phyloP scores from a whole-genome alignment of 2,329 filamentous ascomycete genomes.

The Talaromyces albobiverticillius region DNA sequence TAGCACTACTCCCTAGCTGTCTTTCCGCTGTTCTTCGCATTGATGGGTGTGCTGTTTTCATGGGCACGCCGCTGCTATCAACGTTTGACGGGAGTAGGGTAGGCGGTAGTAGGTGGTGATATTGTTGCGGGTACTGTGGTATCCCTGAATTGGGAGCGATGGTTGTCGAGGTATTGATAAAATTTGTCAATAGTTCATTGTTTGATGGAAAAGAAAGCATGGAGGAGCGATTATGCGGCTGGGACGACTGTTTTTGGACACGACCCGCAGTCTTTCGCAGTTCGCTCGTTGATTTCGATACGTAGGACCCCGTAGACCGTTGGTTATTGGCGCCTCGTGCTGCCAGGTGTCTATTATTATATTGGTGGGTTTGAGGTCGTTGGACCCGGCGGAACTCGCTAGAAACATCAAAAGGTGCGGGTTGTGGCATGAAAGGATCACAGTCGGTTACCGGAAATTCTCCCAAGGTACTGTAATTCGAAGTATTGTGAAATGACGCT shows the following conservation, averaged over 20 bases:
- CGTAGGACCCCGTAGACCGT: neutral
- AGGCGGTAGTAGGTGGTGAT: constrained; percentile 15
- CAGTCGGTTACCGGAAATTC: no score
- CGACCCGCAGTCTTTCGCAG: neutral
- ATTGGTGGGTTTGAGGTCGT: no score
- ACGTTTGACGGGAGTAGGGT: constrained; percentile 48
- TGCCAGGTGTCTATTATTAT: no score
- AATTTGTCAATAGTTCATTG: neutral
- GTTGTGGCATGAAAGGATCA: no score
- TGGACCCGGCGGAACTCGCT: no score
- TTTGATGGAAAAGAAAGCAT: neutral
- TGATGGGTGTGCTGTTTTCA: neutral
- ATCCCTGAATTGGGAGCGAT: neutral
- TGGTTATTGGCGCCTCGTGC: no score
- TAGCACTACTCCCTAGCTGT: neutral
- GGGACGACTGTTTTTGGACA: neutral
- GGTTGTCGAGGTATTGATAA: neutral
- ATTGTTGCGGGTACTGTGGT: constrained; percentile 10
- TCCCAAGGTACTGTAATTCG: no score
- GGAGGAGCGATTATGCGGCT: neutral
- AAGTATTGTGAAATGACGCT: no score
- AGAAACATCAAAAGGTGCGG: no score
- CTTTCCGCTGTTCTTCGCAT: neutral
- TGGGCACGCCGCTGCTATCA: constrained; percentile 32
- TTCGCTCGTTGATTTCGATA: neutral